Conservation (phyloP, 1,139 yeast genomes). For the Yamadazyma spencermartinsiae region DNA sequence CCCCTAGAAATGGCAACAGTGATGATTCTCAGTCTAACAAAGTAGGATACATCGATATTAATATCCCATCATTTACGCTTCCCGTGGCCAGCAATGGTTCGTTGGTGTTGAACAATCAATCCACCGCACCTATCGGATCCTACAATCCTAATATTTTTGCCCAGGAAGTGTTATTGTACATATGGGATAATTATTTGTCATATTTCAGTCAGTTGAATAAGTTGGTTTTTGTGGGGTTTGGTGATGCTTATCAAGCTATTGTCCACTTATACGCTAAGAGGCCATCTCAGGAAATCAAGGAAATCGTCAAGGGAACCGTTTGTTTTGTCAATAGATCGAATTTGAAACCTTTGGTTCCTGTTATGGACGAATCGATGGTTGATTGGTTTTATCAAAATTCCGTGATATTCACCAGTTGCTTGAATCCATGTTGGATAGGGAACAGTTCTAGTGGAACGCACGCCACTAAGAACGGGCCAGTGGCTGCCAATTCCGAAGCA, state of each 20-base stretch:
- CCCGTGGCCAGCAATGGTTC: slow-evolving; percentile 27
- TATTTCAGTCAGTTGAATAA: slow-evolving; percentile 68
- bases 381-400: slow-evolving; percentile 94
- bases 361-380: slow-evolving; percentile 82
- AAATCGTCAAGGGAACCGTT: slow-evolving; percentile 70
- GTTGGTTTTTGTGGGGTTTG: slow-evolving; percentile 81
- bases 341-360: slow-evolving; percentile 75
- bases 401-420: slow-evolving; percentile 71
- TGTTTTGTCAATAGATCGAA: slow-evolving; percentile 66
- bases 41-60: slow-evolving; percentile 82
- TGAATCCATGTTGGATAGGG: slow-evolving; percentile 76
- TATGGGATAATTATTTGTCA: slow-evolving; percentile 90
- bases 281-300: slow-evolving; percentile 52
- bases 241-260: slow-evolving; percentile 85
- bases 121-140: slow-evolving; percentile 19
- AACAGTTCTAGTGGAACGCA: slow-evolving; percentile 20
- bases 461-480: slow-evolving; percentile 21
- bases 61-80: slow-evolving; percentile 57
- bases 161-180: slow-evolving; percentile 72
- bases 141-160: slow-evolving; percentile 67
- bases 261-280: slow-evolving; percentile 89
- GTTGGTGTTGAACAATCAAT: slow-evolving; percentile 22
- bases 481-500: slow-evolving; percentile 16
- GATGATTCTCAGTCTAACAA: slow-evolving; percentile 43
- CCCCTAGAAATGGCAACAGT: background rate